phyloP scores from a whole-genome alignment of 2,329 filamentous ascomycete species.

The Fusarium tricinctum region DNA sequence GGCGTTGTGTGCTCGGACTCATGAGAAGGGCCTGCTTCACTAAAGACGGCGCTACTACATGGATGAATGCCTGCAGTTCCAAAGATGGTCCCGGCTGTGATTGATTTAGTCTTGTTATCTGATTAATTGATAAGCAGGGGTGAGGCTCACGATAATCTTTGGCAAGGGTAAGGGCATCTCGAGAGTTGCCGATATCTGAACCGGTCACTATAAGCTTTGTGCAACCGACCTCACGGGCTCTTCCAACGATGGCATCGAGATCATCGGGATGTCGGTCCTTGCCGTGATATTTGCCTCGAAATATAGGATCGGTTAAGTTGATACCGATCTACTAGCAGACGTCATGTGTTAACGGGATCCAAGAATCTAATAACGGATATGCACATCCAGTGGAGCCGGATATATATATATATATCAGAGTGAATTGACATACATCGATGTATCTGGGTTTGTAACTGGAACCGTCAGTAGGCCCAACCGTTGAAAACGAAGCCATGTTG shows the following conservation, averaged over 20 bases:
- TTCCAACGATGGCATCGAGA: constrained; percentile 80
- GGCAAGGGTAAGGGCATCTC: constrained; percentile 80
- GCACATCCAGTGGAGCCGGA: constrained; percentile 20
- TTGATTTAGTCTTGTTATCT: constrained; percentile 14
- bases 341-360: constrained; percentile 38
- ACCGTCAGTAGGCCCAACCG: constrained; percentile 30
- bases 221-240: constrained; percentile 84
- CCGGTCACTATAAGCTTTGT: constrained; percentile 94
- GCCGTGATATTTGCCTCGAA: constrained; percentile 85
- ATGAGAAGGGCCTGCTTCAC: constrained; percentile 62
- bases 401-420: constrained; percentile 7
- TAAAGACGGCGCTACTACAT: constrained; percentile 86
- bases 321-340: constrained; percentile 78
- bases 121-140: constrained; percentile 14
- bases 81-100: constrained; percentile 82
- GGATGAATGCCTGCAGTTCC: constrained; percentile 95
- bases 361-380: constrained; percentile 20
- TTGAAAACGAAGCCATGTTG: constrained; percentile 50
- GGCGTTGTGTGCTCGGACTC: constrained; percentile 65
- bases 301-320: constrained; percentile 94
- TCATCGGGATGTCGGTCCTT: constrained; percentile 81
- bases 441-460: constrained; percentile 63
- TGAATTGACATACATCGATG: constrained; percentile 67
- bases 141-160: constrained; percentile 75
- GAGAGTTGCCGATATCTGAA: constrained; percentile 84